Evolutionary conservation across 352 stramenopile species (phyloP), one percentile per base, ranked within the genome.

Genomic region (Pythium phragmiticola): DNA sequence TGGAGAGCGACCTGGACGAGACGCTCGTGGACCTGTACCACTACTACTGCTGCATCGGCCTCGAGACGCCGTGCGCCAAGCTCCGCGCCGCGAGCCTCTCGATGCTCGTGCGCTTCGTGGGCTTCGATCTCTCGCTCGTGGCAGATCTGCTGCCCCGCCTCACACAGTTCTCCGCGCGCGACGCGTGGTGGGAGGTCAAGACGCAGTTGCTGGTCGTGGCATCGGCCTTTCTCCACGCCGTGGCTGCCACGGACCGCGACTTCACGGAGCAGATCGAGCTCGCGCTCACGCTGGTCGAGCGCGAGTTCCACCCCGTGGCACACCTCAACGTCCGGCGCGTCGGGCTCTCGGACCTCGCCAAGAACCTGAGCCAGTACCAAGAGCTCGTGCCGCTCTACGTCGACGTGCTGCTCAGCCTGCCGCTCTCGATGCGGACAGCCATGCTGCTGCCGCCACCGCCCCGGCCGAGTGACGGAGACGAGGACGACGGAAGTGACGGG

Each of bases 151-250:
- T 95, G 45, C 82, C 83, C 17, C 80, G 78, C 5, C 65, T 94
- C 36, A 85, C 78, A 5, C 77, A 80, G 57, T 77, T 90, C n/a
- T 84, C 81, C 28, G 70, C 79, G 16, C 60, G 81, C 26, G 51
- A 77, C 26, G 76, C 81, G 23, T 94, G 87, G 87, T 95, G 88
- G 88, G 88, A 96, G 49, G 84, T 96, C 48, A 93, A 92, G 63
- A 77, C 75, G 2, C 84, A 96, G 64, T 66, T 94, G 26, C 49
- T 94, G 16, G 74, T 92, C 57, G 77, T 92, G 16, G 70, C 73
- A 3, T 81, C 83, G 16, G 75, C 78, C 19, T 81, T 92, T 51
- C 73, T 95, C 54, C 56, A 77, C 14, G 46, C 64, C 28, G 70
- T 67, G 8, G 55, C 74, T 12, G 45, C 33, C 17, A 63, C 36